A percentile compares a stretch with the other conserved stretches of the same genome.
Conservation (phyloP, 129 eudicot species). For the Pittosporum tobira region DNA sequence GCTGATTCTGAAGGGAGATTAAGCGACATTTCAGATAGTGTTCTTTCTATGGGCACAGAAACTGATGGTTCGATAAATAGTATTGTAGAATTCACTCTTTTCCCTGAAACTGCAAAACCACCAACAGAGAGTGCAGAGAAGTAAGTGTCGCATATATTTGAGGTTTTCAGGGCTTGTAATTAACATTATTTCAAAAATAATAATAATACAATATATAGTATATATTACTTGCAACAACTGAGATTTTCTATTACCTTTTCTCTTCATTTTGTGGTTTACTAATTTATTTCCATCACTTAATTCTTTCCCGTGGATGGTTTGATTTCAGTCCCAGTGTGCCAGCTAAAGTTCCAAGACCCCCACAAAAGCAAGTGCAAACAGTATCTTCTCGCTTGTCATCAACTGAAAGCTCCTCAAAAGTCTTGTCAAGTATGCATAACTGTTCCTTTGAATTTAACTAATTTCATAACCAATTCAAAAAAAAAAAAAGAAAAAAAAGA, state of each 20-base stretch:
- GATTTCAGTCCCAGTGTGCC: constrained; percentile 42
- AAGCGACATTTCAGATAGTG: constrained; percentile 91
- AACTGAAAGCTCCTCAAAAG: constrained; percentile 38
- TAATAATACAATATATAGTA: neutral
- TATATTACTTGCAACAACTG: neutral
- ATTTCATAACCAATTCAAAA: no score
- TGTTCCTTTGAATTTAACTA: neutral
- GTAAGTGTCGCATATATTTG: constrained; percentile 25
- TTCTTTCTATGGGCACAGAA: constrained; percentile 86
- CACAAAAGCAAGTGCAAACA: constrained; percentile 35
- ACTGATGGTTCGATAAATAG: constrained; percentile 71
- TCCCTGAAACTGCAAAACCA: constrained; percentile 51
- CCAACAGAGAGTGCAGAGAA: constrained; percentile 40
- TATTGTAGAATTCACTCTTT: constrained; percentile 63
- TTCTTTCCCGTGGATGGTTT: neutral
- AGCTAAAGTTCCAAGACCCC: constrained; percentile 48
- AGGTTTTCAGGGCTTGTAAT: neutral
- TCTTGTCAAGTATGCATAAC: constrained; percentile 38
- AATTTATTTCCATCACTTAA: no score
- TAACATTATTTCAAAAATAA: no score
- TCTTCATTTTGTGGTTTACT: neutral
- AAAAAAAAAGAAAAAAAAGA: no score
- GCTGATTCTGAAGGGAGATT: constrained; percentile 70
- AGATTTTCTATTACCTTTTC: neutral
- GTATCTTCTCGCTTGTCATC: constrained; percentile 47